These are phyloP conservation scores for Datura wrightii DNA, from an alignment of 257 asterid species.

Conservation along the genomic window DNA sequence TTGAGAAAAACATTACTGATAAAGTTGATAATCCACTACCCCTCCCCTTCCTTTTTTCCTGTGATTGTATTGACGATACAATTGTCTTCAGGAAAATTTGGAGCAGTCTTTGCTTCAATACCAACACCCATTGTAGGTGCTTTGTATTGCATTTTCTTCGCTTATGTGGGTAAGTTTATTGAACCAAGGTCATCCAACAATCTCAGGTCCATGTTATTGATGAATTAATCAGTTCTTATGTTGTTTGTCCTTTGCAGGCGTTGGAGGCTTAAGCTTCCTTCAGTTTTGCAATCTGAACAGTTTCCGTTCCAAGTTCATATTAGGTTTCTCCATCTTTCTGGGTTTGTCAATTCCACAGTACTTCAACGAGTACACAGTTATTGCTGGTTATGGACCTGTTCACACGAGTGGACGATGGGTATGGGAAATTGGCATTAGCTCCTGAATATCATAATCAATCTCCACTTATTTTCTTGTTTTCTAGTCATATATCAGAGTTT, in stretches of 20 bases:
- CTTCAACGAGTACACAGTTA: slow-evolving; percentile 89
- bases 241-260: slow-evolving; percentile 45
- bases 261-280: slow-evolving; percentile 78
- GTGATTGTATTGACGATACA: slow-evolving; percentile 10
- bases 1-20: not conserved
- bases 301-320: slow-evolving; percentile 79
- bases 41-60: not conserved
- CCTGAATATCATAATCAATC: not conserved
- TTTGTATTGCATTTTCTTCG: slow-evolving; percentile 85
- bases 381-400: slow-evolving; percentile 76
- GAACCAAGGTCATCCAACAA: not conserved
- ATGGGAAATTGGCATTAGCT: slow-evolving; percentile 35
- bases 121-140: slow-evolving; percentile 93
- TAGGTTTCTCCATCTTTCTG: slow-evolving; percentile 83
- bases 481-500: not conserved
- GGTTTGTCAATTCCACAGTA: slow-evolving; percentile 92
- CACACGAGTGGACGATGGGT: slow-evolving; percentile 92
- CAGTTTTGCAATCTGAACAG: slow-evolving; percentile 96
- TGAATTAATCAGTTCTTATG: slow-evolving; percentile 7
- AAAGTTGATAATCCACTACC: not conserved
- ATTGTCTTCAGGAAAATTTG: slow-evolving; percentile 71
- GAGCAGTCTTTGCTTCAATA: slow-evolving; percentile 93
- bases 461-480: not conserved
- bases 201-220: not conserved
- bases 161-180: slow-evolving; percentile 73